phyloP scores from a whole-genome alignment of 257 asterid genomes.

The Voacanga thouarsii region DNA sequence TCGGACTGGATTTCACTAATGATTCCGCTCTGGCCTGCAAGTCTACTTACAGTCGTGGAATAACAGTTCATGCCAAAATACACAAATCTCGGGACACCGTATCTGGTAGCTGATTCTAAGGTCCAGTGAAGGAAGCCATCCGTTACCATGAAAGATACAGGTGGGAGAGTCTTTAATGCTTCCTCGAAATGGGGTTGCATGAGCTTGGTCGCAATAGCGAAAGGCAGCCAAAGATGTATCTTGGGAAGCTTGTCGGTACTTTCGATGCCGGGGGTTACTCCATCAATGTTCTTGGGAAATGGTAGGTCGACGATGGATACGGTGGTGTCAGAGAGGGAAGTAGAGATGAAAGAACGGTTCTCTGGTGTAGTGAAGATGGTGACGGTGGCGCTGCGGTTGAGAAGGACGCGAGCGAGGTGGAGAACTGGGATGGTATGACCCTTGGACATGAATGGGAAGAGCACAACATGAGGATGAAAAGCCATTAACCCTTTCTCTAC shows the following conservation, averaged over 20 bases:
- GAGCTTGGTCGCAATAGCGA: conserved; percentile 33
- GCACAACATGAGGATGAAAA: conserved; percentile 33
- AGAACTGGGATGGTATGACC: conserved; percentile 78
- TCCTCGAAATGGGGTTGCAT: conserved; percentile 59
- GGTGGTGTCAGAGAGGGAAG: conserved; percentile 21
- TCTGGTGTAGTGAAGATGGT: conserved; percentile 71
- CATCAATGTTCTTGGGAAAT: conserved; percentile 48
- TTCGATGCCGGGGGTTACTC: conserved; percentile 45
- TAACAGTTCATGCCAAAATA: conserved; percentile 49
- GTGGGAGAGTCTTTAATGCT: conserved; percentile 22
- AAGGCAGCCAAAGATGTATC: conserved; percentile 42
- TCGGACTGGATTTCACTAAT: conserved; percentile 22
- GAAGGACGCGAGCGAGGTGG: conserved; percentile 53
- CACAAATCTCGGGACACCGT: conserved; percentile 47
- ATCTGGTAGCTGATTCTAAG: conserved; percentile 35
- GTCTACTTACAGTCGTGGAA: neutral
- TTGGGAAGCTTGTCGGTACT: conserved; percentile 70
- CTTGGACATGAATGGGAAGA: conserved; percentile 85
- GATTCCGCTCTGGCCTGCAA: conserved; percentile 1
- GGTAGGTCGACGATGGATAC: conserved; percentile 44
- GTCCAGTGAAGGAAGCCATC: conserved; percentile 81
- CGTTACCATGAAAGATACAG: conserved; percentile 43
- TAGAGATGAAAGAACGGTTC: conserved; percentile 49
- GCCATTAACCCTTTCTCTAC: conserved; percentile 15
- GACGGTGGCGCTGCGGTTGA: conserved; percentile 30